Percentiles rank a stretch among this genome's conserved stretches.
Evolutionary conservation across 208 protist genomes (phyloP).

Genomic region (Crithidia fasciculata): DNA sequence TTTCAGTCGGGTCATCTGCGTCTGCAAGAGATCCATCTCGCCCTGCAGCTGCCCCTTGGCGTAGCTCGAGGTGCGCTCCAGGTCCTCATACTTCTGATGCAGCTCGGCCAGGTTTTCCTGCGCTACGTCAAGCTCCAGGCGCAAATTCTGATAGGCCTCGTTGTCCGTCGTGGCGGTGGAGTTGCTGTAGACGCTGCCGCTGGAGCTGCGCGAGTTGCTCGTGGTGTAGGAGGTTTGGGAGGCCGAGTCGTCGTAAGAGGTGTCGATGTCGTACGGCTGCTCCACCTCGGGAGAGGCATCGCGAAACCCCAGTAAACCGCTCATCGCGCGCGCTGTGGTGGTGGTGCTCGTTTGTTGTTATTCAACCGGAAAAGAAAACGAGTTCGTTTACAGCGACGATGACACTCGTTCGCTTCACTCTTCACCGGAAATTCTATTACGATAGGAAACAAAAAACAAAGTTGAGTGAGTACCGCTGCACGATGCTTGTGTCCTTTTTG

Average conservation of each 20-base stretch:
- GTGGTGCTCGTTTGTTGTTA: too few relatives aligned
- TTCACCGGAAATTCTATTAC: too few relatives aligned
- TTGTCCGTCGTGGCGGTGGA: conserved; percentile 34
- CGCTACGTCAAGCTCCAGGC: conserved; percentile 34
- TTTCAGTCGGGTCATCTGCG: conserved; percentile 9
- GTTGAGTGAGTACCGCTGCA: too few relatives aligned
- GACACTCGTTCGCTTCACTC: too few relatives aligned
- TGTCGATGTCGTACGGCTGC: conserved; percentile 23
- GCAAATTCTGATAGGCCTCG: conserved; percentile 34
- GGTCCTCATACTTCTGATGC: conserved; percentile 35
- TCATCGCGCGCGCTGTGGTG: neutral
- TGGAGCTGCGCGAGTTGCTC: conserved; percentile 31
- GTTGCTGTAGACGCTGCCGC: conserved; percentile 32
- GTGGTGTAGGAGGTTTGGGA: conserved; percentile 41
- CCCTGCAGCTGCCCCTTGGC: conserved; percentile 26
- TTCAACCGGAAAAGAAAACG: too few relatives aligned
- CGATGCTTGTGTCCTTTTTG: too few relatives aligned
- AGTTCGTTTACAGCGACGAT: too few relatives aligned
- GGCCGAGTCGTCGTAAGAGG: conserved; percentile 29
- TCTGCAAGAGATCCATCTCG: conserved; percentile 21
- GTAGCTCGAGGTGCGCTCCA: conserved; percentile 36
- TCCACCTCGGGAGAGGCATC: conserved; percentile 23
- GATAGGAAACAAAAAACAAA: too few relatives aligned
- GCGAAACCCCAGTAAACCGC: conserved; percentile 19
- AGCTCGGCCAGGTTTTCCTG: conserved; percentile 31